Evolutionary conservation across 305 asterid genomes (phyloP).

Genomic region (Fraxinus dipetala): DNA sequence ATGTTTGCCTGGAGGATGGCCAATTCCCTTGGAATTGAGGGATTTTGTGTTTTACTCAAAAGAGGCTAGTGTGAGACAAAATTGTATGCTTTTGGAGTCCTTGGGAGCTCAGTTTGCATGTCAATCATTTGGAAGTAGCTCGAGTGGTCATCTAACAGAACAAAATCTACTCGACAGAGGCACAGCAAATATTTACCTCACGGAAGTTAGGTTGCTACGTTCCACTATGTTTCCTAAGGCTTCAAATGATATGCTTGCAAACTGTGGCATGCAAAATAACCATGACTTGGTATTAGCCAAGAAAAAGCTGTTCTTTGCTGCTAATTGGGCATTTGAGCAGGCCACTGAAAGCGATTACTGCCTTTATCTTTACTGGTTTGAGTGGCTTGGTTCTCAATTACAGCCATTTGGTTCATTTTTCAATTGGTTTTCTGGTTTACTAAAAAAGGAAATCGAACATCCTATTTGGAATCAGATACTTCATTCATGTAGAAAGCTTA

Average conservation of each 20-base stretch:
- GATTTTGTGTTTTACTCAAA: slow-evolving; percentile 63
- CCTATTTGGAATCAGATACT: slow-evolving; percentile 66
- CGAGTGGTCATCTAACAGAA: slow-evolving; percentile 28
- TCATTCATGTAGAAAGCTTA: slow-evolving; percentile 40
- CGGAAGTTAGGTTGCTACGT: slow-evolving; percentile 49
- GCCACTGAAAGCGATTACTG: slow-evolving; percentile 67
- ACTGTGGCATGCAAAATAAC: slow-evolving; percentile 27
- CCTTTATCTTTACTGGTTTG: slow-evolving; percentile 70
- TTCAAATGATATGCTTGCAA: slow-evolving; percentile 27
- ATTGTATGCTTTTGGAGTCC: slow-evolving; percentile 68
- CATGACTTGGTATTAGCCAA: slow-evolving; percentile 40
- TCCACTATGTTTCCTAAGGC: slow-evolving; percentile 45
- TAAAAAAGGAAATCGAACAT: slow-evolving; percentile 61
- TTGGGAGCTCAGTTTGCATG: slow-evolving; percentile 62
- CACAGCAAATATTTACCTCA: slow-evolving; percentile 38
- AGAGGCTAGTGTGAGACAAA: slow-evolving; percentile 70
- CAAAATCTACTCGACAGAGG: slow-evolving; percentile 31
- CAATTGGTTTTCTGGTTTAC: slow-evolving; percentile 40
- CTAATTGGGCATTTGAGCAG: slow-evolving; percentile 90
- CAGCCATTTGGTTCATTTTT: slow-evolving; percentile 51
- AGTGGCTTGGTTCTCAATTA: slow-evolving; percentile 60
- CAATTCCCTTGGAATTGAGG: slow-evolving; percentile 64
- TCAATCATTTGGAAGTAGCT: slow-evolving; percentile 18
- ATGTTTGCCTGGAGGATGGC: slow-evolving; percentile 91
- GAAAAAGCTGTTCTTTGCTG: slow-evolving; percentile 67